Evolutionary conservation across 495 filamentous ascomycete species (phyloP).

Genomic region (Pseudoneurospora amorphoporcata): DNA sequence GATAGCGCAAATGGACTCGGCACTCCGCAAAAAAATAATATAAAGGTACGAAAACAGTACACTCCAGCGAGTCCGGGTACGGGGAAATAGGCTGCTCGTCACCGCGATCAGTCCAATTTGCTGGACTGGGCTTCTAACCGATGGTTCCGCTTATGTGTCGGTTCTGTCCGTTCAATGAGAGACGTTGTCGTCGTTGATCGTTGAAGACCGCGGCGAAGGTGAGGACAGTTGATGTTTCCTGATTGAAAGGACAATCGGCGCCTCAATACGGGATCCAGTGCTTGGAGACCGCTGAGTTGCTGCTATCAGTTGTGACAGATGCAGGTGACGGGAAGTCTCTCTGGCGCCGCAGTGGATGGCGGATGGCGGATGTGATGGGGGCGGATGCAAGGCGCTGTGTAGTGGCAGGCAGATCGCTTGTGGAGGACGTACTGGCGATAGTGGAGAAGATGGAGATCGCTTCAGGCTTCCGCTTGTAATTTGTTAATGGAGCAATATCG

Average conservation of each 20-base stretch:
- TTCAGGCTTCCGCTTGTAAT: neutral
- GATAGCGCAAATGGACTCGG: neutral
- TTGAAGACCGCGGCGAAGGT: neutral
- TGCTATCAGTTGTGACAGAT: neutral
- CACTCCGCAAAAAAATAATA: neutral
- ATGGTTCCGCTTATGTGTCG: neutral
- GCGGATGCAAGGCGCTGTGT: neutral
- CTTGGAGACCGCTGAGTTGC: neutral
- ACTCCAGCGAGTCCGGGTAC: neutral
- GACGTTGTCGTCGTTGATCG: neutral
- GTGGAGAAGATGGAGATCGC: neutral
- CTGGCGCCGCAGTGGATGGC: neutral
- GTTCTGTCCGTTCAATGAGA: neutral
- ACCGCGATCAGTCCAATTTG: neutral
- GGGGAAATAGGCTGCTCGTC: neutral
- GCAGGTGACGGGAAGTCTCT: neutral
- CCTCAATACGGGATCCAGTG: neutral
- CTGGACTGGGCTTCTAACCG: neutral
- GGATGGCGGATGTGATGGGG: neutral
- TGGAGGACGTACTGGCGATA: neutral
- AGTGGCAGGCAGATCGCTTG: neutral
- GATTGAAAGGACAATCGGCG: neutral
- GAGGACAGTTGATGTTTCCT: neutral
- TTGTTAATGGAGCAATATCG: neutral
- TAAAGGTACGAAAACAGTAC: neutral